Evolutionary conservation across 805 yeast genomes (phyloP), one percentile per base, ranked within the genome.

Genomic region (Debaryomyces prosopidis): DNA sequence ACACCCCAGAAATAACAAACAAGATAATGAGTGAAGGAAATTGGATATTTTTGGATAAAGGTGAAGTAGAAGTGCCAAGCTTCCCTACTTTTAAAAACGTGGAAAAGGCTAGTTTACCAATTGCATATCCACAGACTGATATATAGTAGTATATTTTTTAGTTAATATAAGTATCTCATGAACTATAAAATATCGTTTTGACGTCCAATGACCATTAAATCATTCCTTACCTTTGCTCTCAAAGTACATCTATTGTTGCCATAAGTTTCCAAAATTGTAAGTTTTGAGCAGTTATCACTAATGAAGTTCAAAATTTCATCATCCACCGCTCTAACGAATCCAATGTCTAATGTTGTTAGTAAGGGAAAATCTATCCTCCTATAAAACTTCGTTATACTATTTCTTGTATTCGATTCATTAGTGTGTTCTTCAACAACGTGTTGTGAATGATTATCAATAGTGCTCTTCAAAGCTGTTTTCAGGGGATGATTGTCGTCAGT

Each of bases 271-370:
- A 92, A 59, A 12, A 87, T 73, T 38, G 76, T 73, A 45, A 92
- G 65, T 39, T 79, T 79, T 0, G 82, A 77, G 50, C 94, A 87
- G 9, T 77, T 73, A 20, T 75, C 65, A 2, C 86, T 76, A 16
- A 89, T 53, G 23, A 76, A 57, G 19, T 77, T 79, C n/a, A 91
- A 61, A 0, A 81, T 76, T 15, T 73, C 76, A 62, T 92, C 89
- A 58, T 89, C 89, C 10, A 89, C 77, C 16, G 81, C 71, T 33
- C 95, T 71, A 2, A 89, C 87, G 65, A 92, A 92, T 0, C 97
- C 95, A 11, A 83, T 59, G 61, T 92, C 94, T 14, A 88, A 54
- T 28, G 80, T 76, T 0, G 89, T 81, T 36, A 92, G 66, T 23
- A 83, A 75, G 1, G 90, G 87, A 36, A 82, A 70, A 6, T 51